phyloP scores from a whole-genome alignment of 805 yeast species.

The Candida incommunis region DNA sequence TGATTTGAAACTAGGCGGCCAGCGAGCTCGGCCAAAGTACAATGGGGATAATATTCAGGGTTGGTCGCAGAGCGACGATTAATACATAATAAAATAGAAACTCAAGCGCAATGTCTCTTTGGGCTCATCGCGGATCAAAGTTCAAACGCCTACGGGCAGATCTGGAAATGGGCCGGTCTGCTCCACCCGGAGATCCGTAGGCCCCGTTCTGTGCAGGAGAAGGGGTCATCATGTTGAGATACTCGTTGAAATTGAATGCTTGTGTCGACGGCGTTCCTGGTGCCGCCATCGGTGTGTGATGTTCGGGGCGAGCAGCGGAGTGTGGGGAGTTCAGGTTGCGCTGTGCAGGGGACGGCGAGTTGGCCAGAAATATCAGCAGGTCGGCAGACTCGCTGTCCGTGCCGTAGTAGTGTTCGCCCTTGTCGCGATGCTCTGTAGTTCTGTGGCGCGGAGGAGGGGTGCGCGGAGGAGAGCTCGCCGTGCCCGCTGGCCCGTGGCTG shows the following conservation, averaged over 20 bases:
- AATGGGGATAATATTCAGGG: too few relatives aligned
- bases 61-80: too few relatives aligned
- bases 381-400: slow-evolving; percentile 56
- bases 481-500: background rate
- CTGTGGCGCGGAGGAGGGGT: slow-evolving; percentile 15
- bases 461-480: slow-evolving; percentile 11
- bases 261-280: slow-evolving; percentile 24
- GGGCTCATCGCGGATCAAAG: too few relatives aligned
- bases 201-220: slow-evolving; percentile 21
- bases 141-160: background rate
- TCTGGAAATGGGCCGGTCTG: background rate
- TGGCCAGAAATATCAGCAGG: slow-evolving; percentile 64
- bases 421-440: background rate
- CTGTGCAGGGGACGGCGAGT: slow-evolving; percentile 60
- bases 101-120: too few relatives aligned
- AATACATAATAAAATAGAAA: too few relatives aligned
- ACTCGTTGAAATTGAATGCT: slow-evolving; percentile 65
- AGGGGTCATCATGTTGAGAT: slow-evolving; percentile 66
- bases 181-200: background rate
- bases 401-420: slow-evolving; percentile 4
- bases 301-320: background rate
- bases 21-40: too few relatives aligned
- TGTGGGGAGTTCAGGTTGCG: slow-evolving; percentile 3
- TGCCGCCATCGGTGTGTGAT: slow-evolving; percentile 8
- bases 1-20: too few relatives aligned